phyloP scores from a whole-genome alignment of 208 protist species.

The Leishmania martiniquensis region DNA sequence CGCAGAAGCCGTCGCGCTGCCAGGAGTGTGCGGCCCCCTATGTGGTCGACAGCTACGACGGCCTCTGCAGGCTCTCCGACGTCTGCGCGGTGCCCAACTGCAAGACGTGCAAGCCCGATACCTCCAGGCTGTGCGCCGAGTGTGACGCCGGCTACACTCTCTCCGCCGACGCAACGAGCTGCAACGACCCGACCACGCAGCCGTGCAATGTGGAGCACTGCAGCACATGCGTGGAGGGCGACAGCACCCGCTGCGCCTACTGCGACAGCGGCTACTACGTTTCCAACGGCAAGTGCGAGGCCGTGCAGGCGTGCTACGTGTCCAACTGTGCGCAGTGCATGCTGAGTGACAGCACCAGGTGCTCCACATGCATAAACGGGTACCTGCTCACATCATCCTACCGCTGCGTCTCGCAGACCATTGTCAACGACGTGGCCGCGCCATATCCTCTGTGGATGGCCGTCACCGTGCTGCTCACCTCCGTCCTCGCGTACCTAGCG shows the following conservation, averaged over 20 bases:
- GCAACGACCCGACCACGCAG: not conserved
- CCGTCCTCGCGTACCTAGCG: not conserved
- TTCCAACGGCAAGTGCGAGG: not conserved
- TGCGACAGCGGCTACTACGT: conserved; percentile 16
- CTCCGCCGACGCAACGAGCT: conserved; percentile 2
- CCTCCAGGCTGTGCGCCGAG: not conserved
- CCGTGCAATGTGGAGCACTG: conserved; percentile 19
- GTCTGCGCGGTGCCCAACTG: conserved; percentile 11
- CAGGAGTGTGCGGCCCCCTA: not conserved
- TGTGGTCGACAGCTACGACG: not conserved
- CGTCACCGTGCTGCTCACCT: conserved; percentile 3
- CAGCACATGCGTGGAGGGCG: conserved; percentile 1
- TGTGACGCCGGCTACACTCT: conserved; percentile 16
- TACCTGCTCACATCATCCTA: conserved; percentile 4
- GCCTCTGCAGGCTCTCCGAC: conserved; percentile 6
- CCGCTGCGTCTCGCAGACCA: not conserved
- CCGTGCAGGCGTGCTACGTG: conserved; percentile 1
- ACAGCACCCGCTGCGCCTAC: not conserved
- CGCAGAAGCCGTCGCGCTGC: conserved; percentile 8
- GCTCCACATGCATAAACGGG: conserved; percentile 7
- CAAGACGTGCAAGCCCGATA: conserved; percentile 4
- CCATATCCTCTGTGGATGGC: not conserved
- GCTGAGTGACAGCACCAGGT: conserved; percentile 12
- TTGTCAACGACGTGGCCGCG: conserved; percentile 4
- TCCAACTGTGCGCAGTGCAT: conserved; percentile 19